Conservation (phyloP, 1,284 basidiomycete genomes). For the Fistulinella cinereoalba region DNA sequence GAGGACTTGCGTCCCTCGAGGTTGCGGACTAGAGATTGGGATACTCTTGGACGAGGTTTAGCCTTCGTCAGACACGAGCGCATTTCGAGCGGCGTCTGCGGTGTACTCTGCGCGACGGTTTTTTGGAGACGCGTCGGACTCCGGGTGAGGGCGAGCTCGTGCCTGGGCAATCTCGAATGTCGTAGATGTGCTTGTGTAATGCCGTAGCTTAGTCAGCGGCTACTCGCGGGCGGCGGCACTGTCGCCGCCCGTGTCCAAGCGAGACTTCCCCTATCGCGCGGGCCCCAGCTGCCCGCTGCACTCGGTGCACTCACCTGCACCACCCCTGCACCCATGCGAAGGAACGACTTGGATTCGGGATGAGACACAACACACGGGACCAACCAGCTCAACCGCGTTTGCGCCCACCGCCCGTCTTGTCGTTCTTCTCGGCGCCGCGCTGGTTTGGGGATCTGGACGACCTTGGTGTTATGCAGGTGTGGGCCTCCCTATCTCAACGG, state of each 20-base stretch:
- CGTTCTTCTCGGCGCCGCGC: too few species aligned
- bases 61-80: conserved; percentile 48
- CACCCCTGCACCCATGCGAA: conserved; percentile 20
- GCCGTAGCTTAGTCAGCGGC: conserved; percentile 54
- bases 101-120: conserved; percentile 49
- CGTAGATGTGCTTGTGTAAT: conserved; percentile 51
- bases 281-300: conserved; percentile 16
- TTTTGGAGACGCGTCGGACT: conserved; percentile 66
- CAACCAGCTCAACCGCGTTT: too few species aligned
- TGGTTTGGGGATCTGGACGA: too few species aligned
- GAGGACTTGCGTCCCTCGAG: conserved; percentile 46
- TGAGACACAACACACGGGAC: too few species aligned
- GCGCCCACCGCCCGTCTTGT: too few species aligned
- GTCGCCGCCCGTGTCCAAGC: conserved; percentile 13
- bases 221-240: too few species aligned
- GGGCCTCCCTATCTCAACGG: too few species aligned
- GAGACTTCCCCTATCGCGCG: conserved; percentile 24
- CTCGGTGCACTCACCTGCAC: conserved; percentile 17
- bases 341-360: too few species aligned
- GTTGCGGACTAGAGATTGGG: conserved; percentile 63
- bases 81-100: conserved; percentile 49
- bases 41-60: conserved; percentile 61
- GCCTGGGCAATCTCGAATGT: conserved; percentile 46
- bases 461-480: too few species aligned
- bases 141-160: conserved; percentile 63